Percentiles rank a stretch among this genome's conserved stretches.
Evolutionary conservation across 2,329 filamentous ascomycete genomes (phyloP).

Genomic region (Fusarium gaditjirri): DNA sequence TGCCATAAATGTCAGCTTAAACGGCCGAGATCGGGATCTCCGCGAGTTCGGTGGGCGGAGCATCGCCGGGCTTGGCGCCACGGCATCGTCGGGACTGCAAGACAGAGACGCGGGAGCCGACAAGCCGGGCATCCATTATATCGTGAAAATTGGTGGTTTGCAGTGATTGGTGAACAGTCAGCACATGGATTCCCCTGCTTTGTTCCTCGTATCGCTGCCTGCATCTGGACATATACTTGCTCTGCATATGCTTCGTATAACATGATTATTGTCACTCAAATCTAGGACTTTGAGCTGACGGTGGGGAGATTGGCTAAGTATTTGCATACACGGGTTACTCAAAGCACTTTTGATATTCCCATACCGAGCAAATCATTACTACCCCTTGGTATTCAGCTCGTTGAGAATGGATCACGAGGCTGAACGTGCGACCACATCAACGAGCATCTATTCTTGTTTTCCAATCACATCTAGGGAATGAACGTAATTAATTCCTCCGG

Average conservation of each 20-base stretch:
- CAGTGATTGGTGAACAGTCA: constrained; percentile 1
- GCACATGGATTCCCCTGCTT: constrained; percentile 12
- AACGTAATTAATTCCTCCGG: neutral
- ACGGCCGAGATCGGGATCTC: constrained; percentile 5
- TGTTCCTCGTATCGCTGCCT: constrained; percentile 14
- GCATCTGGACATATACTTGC: neutral
- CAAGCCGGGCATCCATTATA: neutral
- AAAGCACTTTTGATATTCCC: neutral
- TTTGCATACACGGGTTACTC: constrained; percentile 5
- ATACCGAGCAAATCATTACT: neutral
- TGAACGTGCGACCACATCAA: constrained; percentile 1
- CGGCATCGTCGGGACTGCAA: constrained; percentile 24
- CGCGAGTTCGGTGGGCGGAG: constrained; percentile 17
- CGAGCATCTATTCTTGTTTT: neutral
- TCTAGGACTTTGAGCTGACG: constrained; percentile 9
- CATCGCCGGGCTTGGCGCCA: constrained; percentile 26
- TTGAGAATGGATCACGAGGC: neutral
- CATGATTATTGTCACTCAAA: neutral
- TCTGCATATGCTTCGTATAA: neutral
- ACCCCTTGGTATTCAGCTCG: neutral
- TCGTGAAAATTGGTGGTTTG: neutral
- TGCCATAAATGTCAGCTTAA: neutral
- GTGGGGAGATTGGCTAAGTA: constrained; percentile 4
- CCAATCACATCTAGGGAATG: neutral
- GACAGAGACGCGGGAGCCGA: neutral